Conservation (phyloP, 2,329 filamentous ascomycete genomes). For the Hypoxylon sp. region DNA sequence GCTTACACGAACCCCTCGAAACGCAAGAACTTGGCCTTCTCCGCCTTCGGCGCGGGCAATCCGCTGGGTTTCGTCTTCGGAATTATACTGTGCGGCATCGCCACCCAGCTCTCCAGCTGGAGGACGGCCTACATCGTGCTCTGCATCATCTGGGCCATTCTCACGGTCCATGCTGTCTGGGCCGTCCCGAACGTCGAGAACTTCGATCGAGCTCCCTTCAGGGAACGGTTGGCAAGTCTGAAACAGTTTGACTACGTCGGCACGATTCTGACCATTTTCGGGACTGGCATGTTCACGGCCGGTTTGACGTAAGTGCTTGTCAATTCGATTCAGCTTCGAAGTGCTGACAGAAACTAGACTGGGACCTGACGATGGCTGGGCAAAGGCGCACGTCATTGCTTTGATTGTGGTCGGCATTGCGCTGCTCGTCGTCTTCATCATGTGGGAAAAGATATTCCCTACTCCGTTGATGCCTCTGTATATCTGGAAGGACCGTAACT, state of each 20-base stretch:
- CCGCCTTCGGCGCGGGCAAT: constrained; percentile 47
- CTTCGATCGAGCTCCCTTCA: constrained; percentile 49
- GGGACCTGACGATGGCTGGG: constrained; percentile 69
- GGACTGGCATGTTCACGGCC: constrained; percentile 70
- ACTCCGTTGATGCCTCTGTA: constrained; percentile 61
- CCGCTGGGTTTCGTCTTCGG: constrained; percentile 51
- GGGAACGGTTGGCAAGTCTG: constrained; percentile 51
- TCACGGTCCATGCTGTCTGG: constrained; percentile 65
- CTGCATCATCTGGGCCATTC: constrained; percentile 68
- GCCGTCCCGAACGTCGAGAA: constrained; percentile 65
- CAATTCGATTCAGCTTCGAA: neutral
- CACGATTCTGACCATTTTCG: constrained; percentile 66
- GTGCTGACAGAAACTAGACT: constrained; percentile 44
- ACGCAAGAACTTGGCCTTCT: constrained; percentile 48
- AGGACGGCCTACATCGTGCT: constrained; percentile 68
- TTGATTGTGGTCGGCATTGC: constrained; percentile 66
- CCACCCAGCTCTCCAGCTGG: constrained; percentile 68
- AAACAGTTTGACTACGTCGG: constrained; percentile 69
- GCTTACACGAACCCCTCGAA: constrained; percentile 65
- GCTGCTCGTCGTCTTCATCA: constrained; percentile 63
- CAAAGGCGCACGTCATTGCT: constrained; percentile 66
- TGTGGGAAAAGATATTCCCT: constrained; percentile 66
- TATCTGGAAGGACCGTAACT: constrained; percentile 69
- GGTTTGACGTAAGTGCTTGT: constrained; percentile 59
- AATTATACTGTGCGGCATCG: constrained; percentile 68